Evolutionary conservation across 1,284 basidiomycete species (phyloP), one percentile per base, ranked within the genome.

Genomic region (Ganoderma meredithae): DNA sequence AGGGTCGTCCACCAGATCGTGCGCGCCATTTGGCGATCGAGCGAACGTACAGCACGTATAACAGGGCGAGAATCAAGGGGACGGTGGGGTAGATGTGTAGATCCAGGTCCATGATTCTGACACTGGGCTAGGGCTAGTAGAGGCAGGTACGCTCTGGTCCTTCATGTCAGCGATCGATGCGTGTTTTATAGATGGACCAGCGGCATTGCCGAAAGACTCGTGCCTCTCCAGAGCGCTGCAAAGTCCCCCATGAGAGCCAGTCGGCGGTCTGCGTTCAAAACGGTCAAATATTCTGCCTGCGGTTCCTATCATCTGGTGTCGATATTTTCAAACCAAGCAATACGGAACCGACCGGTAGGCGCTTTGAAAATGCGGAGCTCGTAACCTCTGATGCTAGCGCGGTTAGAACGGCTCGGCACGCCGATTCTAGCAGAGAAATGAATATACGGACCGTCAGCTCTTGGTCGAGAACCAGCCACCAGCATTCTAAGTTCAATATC

Each of bases 11-110:
- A 3, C 47, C n/a, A 40, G 31, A 19, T 19, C 61, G 61, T 22
- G 47, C 44, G n/a, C 61, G 27, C 61, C 61, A 62, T 33, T 39
- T 25, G n/a, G 19, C 33, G 4, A 52, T 39, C n/a, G 47, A 62
- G 10, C 44, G 47, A 22, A 62, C 27, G 27, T 33, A 60, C 1
- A 60, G 25, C 39, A 60, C 40, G 3, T 49, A 49, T 22, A 49
- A 13, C 47, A 49, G 5, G 22, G 12, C 47, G 47, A 49, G 47
- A 49, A 49, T 49, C 22, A 49, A 25, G 3, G 47, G 22, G 12
- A 49, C 47, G 22, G 47, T 49, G 9, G 47, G 47, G 5, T 49
- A 49, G 12, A 25, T 25, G 47, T 22, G 47, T 25, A 49, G 10
- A 25, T 12, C 12, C 10, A 49, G 25, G 47, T 22, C 19, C 47